Percentiles rank a stretch among this genome's conserved stretches.
Evolutionary conservation across 2,329 filamentous ascomycete genomes (phyloP).

Genomic region (Arachnopeziza araneosa): DNA sequence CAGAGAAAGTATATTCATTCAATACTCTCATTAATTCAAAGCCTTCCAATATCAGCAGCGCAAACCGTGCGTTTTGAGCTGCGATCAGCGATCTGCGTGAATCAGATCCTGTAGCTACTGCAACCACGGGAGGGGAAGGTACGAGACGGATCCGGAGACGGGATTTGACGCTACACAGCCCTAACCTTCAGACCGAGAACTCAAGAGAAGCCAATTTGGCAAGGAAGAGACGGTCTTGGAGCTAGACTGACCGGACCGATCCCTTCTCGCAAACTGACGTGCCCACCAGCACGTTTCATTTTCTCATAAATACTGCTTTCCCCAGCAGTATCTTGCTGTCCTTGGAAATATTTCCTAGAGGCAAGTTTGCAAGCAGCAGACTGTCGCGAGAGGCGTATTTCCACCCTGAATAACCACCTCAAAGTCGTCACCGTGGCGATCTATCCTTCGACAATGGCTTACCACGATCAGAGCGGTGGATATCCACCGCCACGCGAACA

Average conservation of each 20-base stretch:
- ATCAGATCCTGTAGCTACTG: not conserved
- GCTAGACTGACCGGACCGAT: slow-evolving; percentile 14
- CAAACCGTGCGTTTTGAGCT: not conserved
- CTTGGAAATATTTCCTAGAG: not conserved
- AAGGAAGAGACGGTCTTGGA: not conserved
- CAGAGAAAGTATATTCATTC: too few relatives aligned
- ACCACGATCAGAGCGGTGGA: slow-evolving; percentile 27
- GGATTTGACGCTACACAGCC: slow-evolving; percentile 7
- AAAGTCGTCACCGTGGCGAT: slow-evolving; percentile 25
- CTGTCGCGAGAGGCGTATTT: not conserved
- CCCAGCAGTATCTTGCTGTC: not conserved
- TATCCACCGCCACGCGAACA: slow-evolving; percentile 26
- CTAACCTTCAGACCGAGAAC: not conserved
- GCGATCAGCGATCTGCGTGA: not conserved
- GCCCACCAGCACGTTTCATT: not conserved
- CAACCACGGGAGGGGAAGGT: slow-evolving; percentile 16
- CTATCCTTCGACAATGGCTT: slow-evolving; percentile 24
- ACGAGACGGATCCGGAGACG: slow-evolving; percentile 19
- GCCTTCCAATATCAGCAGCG: too few relatives aligned
- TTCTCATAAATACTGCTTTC: not conserved
- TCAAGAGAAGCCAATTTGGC: slow-evolving; percentile 6
- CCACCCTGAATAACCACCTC: not conserved
- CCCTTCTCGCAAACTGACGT: slow-evolving; percentile 1
- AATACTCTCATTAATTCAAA: too few relatives aligned
- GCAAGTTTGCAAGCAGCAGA: not conserved